Base-by-base conservation (phyloP, 164 flowering plant species). In the Vitis rotundifolia region DNA sequence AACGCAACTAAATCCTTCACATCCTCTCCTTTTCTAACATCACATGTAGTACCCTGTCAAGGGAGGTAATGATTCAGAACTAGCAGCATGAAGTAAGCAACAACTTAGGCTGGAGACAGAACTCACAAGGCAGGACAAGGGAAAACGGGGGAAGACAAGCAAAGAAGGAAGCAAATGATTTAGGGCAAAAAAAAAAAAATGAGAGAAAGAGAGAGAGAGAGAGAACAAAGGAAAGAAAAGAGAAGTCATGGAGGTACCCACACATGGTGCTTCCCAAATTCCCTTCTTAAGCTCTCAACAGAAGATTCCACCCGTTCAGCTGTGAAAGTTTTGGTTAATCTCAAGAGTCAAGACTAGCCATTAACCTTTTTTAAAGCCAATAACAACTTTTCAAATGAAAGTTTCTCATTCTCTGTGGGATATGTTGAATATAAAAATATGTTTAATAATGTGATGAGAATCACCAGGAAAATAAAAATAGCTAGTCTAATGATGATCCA, bases 191-290 rank as follows among this genome's bases (percentile, higher is more conserved):
- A 48, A 49, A 31, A 16, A 65, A 9, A 69, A 47, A 18, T 48
- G 14, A 59, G 63, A 8, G 31, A 29, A n/a, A 54, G 19, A 57
- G 49, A 15, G 2, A 11, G 6, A 15, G 29, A 61, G 49, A 31
- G 26, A 61, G 18, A 8, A 59, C 44, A 18, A 3, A 15, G 11
- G 47, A 15, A 50, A 68, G 15, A 63, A 61, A 59, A 31, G n/a
- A 64, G 1, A 64, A 78, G 85, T 68, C 50, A 65, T 28, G 57
- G 47, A 68, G 88, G 86, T 92, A 94, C 98, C 97, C 93, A 94
- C 97, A 91, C 97, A 89, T 71, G 93, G 78, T 79, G 96, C 83
- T 87, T 89, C 81, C 98, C 98, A 71, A 85, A 87, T 71, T 91
- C 94, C 65, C 65, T 76, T 74, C 74, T 79, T 66, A 94, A 84